Percentiles rank a stretch among this genome's conserved stretches.
phyloP scores from a whole-genome alignment of 2,329 filamentous ascomycete species.

The Colletotrichum sp. region DNA sequence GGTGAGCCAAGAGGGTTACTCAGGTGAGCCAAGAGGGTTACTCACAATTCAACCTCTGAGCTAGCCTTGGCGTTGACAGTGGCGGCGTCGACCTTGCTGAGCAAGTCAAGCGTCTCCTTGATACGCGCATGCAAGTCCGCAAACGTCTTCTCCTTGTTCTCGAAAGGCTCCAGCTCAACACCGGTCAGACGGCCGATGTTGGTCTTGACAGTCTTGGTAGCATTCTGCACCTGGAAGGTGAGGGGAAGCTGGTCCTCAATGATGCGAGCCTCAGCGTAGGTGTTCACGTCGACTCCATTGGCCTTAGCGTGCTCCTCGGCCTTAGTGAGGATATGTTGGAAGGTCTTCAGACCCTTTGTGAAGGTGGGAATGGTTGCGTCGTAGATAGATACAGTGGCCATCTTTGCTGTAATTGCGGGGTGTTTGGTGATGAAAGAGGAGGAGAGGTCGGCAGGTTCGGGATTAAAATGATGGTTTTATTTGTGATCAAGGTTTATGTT shows the following conservation, averaged over 20 bases:
- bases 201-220: conserved; percentile 32
- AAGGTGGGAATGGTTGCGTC: conserved; percentile 31
- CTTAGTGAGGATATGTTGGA: conserved; percentile 34
- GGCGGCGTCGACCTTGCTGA: conserved; percentile 29
- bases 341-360: conserved; percentile 26
- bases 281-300: conserved; percentile 26
- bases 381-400: conserved; percentile 33
- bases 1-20: too few relatives aligned
- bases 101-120: conserved; percentile 32
- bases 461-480: background rate
- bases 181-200: conserved; percentile 31
- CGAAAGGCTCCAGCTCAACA: conserved; percentile 24
- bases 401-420: conserved; percentile 16
- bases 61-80: conserved; percentile 29
- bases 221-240: conserved; percentile 37
- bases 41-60: conserved; percentile 29
- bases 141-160: conserved; percentile 36
- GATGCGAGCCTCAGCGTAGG: conserved; percentile 29
- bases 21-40: background rate
- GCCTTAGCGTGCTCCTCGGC: conserved; percentile 31
- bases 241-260: conserved; percentile 40
- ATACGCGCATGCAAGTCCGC: conserved; percentile 31
- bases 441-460: background rate
- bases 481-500: background rate
- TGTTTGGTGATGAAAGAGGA: background rate